Evolutionary conservation across 805 yeast genomes (phyloP), one percentile per base, ranked within the genome.

Genomic region (Wilhelminamyces savonicus): DNA sequence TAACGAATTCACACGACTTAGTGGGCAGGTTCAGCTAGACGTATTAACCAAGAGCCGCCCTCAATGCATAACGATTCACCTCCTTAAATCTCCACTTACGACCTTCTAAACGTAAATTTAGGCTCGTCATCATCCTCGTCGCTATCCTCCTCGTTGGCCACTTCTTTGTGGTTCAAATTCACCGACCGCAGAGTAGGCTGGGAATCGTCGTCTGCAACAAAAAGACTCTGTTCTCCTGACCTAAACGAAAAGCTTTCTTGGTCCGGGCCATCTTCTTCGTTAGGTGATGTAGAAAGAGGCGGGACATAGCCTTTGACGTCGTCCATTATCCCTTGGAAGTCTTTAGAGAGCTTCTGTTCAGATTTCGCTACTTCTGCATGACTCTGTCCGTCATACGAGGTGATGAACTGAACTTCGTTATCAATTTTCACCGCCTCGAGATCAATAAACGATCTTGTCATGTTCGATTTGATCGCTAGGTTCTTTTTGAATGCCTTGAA

Each of bases 401-500:
- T 28, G 9, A 21, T 9, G 16, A 21, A 21, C 8, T 23, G 20
- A 23, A 22, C 17, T 3, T 32, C 34, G 23, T 28, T 29, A 22
- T 31, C 28, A 8, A 29, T n/a, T n/a, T n/a, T n/a, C n/a, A n/a
- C 27, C 3, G 39, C 30, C 2, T 41, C 44, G 23, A 57, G 34
- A 0, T 52, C 46, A 4, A 64, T 50, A 35, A 46, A 60, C 8
- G 54, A 48, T 30, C 62, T 53, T 1, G 65, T 46, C 3, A 47
- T 41, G 10, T 53, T 43, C 3, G 37, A 35, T 26, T 41, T 41
- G 7, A 43, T 14, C 4, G 41, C 39, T 10, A 34, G 31, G 24
- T 40, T 39, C 34, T 59, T 59, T 18, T 34, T 41, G 44, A 67
- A 67, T 4, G 36, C 48, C 31, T 67, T 67, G 36, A 57, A 66